Evolutionary conservation across 805 yeast genomes (phyloP), one percentile per base, ranked within the genome.

Genomic region (Wickerhamomyces xylosicus): DNA sequence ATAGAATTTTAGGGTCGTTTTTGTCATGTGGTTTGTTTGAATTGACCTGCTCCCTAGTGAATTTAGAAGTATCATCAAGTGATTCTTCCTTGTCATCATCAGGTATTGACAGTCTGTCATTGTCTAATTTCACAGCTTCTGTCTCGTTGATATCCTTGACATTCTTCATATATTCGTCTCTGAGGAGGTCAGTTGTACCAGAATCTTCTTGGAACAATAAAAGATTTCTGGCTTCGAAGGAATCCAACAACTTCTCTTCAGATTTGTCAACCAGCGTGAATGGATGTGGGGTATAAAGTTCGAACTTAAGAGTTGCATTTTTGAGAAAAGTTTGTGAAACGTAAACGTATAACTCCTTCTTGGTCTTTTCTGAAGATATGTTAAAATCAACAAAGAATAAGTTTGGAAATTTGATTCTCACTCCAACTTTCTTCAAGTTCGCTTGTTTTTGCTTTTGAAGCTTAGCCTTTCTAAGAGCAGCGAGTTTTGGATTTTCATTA

Each of bases 361-460:
- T 49, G 1, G 71, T 66, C 36, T 74, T 74, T 1, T 49, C 47
- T 6, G 74, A 65, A 10, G 52, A 50, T 45, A 79, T 70, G n/a
- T 59, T 63, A 15, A 73, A 61, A 46, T 79, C 77, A 2, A 79
- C 50, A 18, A 61, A 61, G 3, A 67, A 62, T 39, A 67, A 65
- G 53, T 79, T 83, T 1, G 85, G 84, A 42, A 80, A 71, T 38
- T 71, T 63, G 10, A 79, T 48, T 40, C 85, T 62, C 2, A 79
- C 52, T 7, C 61, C 52, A 13, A 52, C 57, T 6, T 9, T 15
- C 19, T 31, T 31, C 11, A 31, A 16, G 38, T 51, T 59, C 44
- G 44, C 50, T 41, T 41, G 28, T n/a, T 47, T 50, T 41, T 42
- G 56, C 45, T 48, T 52, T 15, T 31, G 19, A 15, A 31, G 5